Base-by-base conservation (phyloP, 352 stramenopile species). In the Phytophthora cactorum region DNA sequence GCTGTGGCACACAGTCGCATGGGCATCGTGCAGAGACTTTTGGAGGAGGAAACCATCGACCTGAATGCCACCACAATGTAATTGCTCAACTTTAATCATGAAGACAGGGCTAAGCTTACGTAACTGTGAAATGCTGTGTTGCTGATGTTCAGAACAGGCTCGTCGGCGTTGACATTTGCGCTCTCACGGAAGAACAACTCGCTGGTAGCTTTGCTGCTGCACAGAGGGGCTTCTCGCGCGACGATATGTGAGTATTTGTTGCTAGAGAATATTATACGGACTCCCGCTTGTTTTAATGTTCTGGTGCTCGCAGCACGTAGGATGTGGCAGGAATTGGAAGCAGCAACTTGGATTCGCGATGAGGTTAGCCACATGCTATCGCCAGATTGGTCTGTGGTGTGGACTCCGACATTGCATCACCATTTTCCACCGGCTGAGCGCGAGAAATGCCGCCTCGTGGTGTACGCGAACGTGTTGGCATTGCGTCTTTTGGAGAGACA, bases 31-130 rank as follows among this genome's bases (percentile, higher is more conserved):
- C 59, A 70, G 32, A 71, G 77, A 1, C 74, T 95, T 39, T 36
- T 92, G 25, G 12, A 52, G 14, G 59, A 79, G 5, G 51, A 60
- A 9, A 41, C 17, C 22, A 49, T 88, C 25, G 75, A 94, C 52
- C 45, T 92, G 38, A 92, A 94, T 57, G 74, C 73, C 2, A 74
- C 68, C 46, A 89, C 82, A 17, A 72, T 82, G 84, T 93, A 83
- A 34, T n/a, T 29, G 10, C 4, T 32, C 10, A 27, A 17, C 27
- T 27, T 38, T 31, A 7, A 52, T 9, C 25, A 2, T 28, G 27
- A n/a, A 2, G 15, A 22, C 29, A 36, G 6, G 47, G 3, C 22
- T 28, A 25, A 8, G 6, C 15, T 28, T n/a, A 31, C 5, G 28
- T 39, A 4, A 10, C 31, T 50, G n/a, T 39, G 25, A 49, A 5